These are phyloP conservation scores for Allantophomopsis lycopodina DNA, from an alignment of 2,329 filamentous ascomycete genomes.

Conservation along the genomic window DNA sequence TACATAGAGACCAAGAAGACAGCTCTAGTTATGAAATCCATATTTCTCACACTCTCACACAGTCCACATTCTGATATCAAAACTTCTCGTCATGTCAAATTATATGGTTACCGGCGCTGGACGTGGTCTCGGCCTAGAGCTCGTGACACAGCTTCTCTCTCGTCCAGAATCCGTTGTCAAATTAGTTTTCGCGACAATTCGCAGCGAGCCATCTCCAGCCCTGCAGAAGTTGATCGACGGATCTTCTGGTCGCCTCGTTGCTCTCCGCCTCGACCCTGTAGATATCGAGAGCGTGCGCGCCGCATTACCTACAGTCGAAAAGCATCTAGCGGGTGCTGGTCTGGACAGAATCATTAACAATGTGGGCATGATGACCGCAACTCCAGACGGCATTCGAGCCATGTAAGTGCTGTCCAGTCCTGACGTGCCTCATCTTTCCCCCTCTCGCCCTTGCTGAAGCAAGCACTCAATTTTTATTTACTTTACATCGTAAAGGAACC, in stretches of 20 bases:
- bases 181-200: neutral
- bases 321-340: neutral
- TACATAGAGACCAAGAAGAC: too few relatives aligned
- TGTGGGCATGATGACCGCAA: neutral
- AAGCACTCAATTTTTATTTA: too few relatives aligned
- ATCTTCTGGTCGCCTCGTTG: neutral
- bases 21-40: too few relatives aligned
- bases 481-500: too few relatives aligned
- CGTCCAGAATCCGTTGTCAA: neutral
- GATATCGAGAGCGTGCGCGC: neutral
- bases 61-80: too few relatives aligned
- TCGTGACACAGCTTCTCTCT: conserved; percentile 5
- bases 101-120: conserved; percentile 7
- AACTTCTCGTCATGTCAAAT: neutral
- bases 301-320: neutral
- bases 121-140: conserved; percentile 9
- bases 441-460: too few relatives aligned
- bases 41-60: too few relatives aligned
- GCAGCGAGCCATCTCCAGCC: neutral
- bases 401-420: conserved; percentile 1
- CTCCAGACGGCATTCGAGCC: neutral
- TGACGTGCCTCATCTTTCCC: too few relatives aligned
- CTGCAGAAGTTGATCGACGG: neutral
- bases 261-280: neutral
- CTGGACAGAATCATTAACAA: conserved; percentile 1